Percentiles rank a stretch among this genome's conserved stretches.
Evolutionary conservation across 177 flowering plant species (phyloP).

Genomic region (Telopea speciosissima): DNA sequence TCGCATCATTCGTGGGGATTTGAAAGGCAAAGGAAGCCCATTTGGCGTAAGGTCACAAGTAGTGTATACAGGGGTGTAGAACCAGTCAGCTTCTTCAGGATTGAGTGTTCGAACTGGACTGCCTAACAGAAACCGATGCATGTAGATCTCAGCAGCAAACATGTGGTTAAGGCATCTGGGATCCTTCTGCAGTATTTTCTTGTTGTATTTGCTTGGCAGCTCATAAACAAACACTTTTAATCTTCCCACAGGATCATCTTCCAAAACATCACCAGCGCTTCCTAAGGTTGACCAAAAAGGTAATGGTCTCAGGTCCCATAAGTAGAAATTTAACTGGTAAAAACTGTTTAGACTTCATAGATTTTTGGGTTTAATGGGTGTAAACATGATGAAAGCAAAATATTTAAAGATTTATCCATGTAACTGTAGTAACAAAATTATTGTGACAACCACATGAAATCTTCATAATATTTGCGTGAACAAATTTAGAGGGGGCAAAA

Average conservation of each 20-base stretch:
- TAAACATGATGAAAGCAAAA: not conserved
- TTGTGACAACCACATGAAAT: no score
- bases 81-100: constrained; percentile 98
- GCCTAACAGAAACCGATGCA: constrained; percentile 88
- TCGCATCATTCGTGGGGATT: constrained; percentile 97
- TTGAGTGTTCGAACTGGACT: constrained; percentile 91
- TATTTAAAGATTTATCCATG: not conserved
- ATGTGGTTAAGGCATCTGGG: constrained; percentile 89
- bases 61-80: constrained; percentile 93
- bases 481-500: not conserved
- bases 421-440: not conserved
- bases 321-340: not conserved
- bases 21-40: constrained; percentile 93
- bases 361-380: not conserved
- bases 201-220: constrained; percentile 96
- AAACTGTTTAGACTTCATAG: not conserved
- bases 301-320: not conserved
- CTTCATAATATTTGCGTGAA: not conserved
- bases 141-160: constrained; percentile 97
- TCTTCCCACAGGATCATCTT: constrained; percentile 95
- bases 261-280: constrained; percentile 99
- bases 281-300: constrained; percentile 36
- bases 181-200: constrained; percentile 83
- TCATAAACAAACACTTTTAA: constrained; percentile 95
- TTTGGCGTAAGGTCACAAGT: constrained; percentile 93